These are phyloP conservation scores for Populus ilicifolia DNA, from an alignment of 345 rosid genomes.

Conservation along the genomic window DNA sequence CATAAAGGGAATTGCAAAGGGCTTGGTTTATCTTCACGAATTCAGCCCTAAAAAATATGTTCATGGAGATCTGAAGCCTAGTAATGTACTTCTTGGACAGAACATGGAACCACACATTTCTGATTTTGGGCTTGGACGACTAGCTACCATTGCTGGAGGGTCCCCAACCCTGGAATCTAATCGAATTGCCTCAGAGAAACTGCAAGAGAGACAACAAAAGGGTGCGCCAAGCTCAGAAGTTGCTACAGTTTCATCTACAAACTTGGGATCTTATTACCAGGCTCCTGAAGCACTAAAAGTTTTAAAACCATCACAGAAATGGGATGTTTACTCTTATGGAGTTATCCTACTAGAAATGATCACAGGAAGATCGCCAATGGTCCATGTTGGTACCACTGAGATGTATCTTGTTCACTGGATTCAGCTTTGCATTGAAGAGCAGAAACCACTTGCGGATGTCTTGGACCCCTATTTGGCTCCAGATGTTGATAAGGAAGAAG, in stretches of 20 bases:
- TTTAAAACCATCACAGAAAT: constrained; percentile 90
- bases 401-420: constrained; percentile 81
- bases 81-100: constrained; percentile 75
- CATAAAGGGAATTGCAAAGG: constrained; percentile 71
- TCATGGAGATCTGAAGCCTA: constrained; percentile 89
- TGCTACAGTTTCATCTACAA: constrained; percentile 42
- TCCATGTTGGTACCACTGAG: constrained; percentile 57
- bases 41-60: constrained; percentile 88
- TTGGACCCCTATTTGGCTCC: constrained; percentile 70
- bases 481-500: constrained; percentile 77
- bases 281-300: constrained; percentile 85
- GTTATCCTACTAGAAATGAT: constrained; percentile 81
- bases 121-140: constrained; percentile 83
- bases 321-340: constrained; percentile 94
- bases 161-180: constrained; percentile 68
- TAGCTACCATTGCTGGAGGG: constrained; percentile 89
- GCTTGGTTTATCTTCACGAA: constrained; percentile 83
- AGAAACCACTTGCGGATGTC: constrained; percentile 74
- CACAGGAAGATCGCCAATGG: constrained; percentile 54
- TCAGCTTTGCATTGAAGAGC: constrained; percentile 81
- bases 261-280: constrained; percentile 64
- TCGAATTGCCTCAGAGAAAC: constrained; percentile 43
- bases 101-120: constrained; percentile 76
- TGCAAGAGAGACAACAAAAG: constrained; percentile 61
- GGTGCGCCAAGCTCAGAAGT: constrained; percentile 51